Evolutionary conservation across 257 asterid species (phyloP).

Genomic region (Eustoma russellianum): DNA sequence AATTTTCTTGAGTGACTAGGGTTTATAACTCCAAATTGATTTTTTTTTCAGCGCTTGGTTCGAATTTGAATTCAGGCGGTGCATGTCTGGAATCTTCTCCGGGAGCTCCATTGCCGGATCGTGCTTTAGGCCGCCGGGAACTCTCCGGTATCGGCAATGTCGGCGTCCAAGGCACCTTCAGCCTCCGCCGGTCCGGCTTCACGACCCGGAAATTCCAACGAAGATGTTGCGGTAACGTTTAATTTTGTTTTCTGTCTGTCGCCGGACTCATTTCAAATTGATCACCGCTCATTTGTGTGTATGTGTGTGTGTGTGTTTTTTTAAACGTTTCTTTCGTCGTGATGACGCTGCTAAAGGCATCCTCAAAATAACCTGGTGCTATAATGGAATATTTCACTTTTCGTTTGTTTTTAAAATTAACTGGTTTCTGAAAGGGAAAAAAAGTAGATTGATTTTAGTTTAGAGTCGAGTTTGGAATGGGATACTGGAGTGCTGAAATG

Average conservation of each 20-base stretch:
- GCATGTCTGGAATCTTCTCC: constrained; percentile 46
- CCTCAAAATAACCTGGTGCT: too few species aligned
- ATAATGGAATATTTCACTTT: too few species aligned
- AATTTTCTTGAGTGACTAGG: constrained; percentile 26
- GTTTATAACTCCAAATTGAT: constrained; percentile 26
- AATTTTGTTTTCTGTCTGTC: not conserved
- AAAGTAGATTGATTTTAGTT: too few species aligned
- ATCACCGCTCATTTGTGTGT: constrained; percentile 7
- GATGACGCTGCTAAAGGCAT: too few species aligned
- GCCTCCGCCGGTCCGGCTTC: constrained; percentile 27
- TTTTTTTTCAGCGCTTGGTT: not conserved
- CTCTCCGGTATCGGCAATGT: constrained; percentile 57
- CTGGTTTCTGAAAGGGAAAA: too few species aligned
- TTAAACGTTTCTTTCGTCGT: not conserved
- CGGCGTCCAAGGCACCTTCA: constrained; percentile 39
- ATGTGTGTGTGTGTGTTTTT: not conserved
- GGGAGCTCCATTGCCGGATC: constrained; percentile 57
- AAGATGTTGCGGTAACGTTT: constrained; percentile 27
- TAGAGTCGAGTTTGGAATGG: too few species aligned
- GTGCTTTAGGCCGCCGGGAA: constrained; percentile 26
- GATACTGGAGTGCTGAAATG: too few species aligned
- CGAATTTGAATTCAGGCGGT: constrained; percentile 15
- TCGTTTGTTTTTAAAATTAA: too few species aligned
- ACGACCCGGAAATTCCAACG: constrained; percentile 30
- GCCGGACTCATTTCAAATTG: constrained; percentile 3